phyloP scores from a whole-genome alignment of 2,329 filamentous ascomycete species.

The Xylariales sp. region DNA sequence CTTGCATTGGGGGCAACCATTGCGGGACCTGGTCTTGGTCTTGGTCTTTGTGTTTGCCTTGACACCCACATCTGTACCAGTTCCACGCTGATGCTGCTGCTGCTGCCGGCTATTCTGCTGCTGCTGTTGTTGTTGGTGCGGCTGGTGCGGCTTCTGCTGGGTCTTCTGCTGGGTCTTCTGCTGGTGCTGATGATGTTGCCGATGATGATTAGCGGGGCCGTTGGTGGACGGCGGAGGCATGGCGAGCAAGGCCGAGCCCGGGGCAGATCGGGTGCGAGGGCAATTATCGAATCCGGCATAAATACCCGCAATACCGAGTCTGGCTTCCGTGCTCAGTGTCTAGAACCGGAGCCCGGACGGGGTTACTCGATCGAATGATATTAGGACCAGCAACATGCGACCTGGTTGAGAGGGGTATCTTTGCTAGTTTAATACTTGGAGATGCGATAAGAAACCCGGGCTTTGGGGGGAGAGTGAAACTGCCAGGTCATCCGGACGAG shows the following conservation, averaged over 20 bases:
- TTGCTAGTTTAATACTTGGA: constrained; percentile 6
- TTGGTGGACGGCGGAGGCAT: constrained; percentile 5
- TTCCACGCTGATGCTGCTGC: too few relatives aligned
- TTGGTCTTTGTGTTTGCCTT: constrained; percentile 6
- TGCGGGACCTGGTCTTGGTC: constrained; percentile 22
- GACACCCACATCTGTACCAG: too few relatives aligned
- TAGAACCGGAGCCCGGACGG: background rate
- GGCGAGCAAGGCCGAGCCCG: background rate
- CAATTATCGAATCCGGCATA: constrained; percentile 4
- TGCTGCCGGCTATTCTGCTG: too few relatives aligned
- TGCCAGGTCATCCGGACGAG: too few relatives aligned
- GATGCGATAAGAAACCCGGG: background rate
- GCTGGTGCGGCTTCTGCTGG: background rate
- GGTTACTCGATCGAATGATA: background rate
- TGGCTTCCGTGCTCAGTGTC: background rate
- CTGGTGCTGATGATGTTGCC: too few relatives aligned
- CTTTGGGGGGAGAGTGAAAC: too few relatives aligned
- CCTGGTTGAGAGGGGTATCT: constrained; percentile 4
- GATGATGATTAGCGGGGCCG: constrained; percentile 6
- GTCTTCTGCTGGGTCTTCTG: background rate
- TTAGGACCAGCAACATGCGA: constrained; percentile 2
- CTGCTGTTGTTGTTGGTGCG: constrained; percentile 9
- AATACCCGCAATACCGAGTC: constrained; percentile 2
- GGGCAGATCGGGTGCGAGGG: too few relatives aligned
- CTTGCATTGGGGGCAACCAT: constrained; percentile 26